phyloP scores from a whole-genome alignment of 129 eudicot genomes.

The Flaveria sonorensis region DNA sequence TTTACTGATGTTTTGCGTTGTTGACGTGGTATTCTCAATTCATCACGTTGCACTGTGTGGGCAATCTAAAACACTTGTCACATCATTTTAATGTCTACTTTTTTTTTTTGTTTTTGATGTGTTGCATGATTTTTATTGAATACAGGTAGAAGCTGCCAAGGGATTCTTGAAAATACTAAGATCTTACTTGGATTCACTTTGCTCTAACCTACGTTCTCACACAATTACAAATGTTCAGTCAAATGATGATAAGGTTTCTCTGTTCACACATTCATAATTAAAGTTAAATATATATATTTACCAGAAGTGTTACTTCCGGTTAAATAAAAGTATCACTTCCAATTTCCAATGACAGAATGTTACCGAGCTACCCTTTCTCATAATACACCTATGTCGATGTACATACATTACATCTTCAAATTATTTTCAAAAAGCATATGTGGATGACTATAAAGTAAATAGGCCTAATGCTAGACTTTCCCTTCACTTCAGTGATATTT shows the following conservation, averaged over 20 bases:
- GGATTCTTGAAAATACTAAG: conserved; percentile 71
- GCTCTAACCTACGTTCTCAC: conserved; percentile 90
- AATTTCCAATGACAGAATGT: too few species aligned
- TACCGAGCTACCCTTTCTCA: too few species aligned
- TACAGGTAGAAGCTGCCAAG: conserved; percentile 90
- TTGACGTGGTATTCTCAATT: neutral
- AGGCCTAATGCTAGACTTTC: too few species aligned
- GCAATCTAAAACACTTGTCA: neutral
- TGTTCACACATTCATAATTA: conserved; percentile 14
- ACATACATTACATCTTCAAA: too few species aligned
- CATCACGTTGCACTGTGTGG: neutral
- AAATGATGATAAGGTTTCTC: conserved; percentile 85
- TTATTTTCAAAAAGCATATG: too few species aligned
- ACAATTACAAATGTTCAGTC: conserved; percentile 97
- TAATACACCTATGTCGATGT: too few species aligned
- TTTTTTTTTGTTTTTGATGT: too few species aligned
- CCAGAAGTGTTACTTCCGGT: neutral
- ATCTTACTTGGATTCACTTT: conserved; percentile 80
- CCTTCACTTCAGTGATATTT: too few species aligned
- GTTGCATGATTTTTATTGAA: conserved; percentile 19
- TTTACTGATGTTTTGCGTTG: neutral
- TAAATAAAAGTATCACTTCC: too few species aligned
- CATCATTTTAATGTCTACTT: neutral
- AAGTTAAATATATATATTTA: neutral
- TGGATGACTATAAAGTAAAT: too few species aligned